Percentiles rank a stretch among this genome's conserved stretches.
Conservation (phyloP, 75 land plant genomes). For the Azolla pinnata region DNA sequence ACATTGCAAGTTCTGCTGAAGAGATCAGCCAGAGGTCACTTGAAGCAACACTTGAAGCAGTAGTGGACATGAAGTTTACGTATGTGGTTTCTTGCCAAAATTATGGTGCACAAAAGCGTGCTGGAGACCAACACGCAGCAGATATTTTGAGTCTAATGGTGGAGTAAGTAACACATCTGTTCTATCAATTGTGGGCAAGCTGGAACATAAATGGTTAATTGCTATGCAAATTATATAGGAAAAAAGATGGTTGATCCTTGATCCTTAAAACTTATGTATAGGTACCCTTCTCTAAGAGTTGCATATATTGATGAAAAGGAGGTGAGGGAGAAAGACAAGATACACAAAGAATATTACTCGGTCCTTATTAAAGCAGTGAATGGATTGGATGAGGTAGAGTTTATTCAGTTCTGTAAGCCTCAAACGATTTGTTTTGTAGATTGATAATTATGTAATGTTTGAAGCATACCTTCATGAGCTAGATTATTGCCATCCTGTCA, state of each 20-base stretch:
- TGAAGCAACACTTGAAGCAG: slow-evolving; percentile 71
- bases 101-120: slow-evolving; percentile 88
- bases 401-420: not conserved
- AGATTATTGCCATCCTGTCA: not conserved
- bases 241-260: not conserved
- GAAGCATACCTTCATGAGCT: not conserved
- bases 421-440: not conserved
- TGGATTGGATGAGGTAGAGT: slow-evolving; percentile 38
- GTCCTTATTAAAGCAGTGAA: slow-evolving; percentile 87
- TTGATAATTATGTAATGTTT: not conserved
- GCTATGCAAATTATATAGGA: not conserved
- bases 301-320: slow-evolving; percentile 98
- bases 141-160: slow-evolving; percentile 95
- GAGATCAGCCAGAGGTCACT: slow-evolving; percentile 83
- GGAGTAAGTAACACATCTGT: slow-evolving; percentile 44
- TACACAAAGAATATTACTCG: slow-evolving; percentile 79
- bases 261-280: slow-evolving; percentile 14
- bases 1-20: slow-evolving; percentile 43
- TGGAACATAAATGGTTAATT: not conserved
- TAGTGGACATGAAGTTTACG: slow-evolving; percentile 97
- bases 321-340: slow-evolving; percentile 58
- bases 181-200: no score
- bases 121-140: slow-evolving; percentile 74
- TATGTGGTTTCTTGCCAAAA: slow-evolving; percentile 95
- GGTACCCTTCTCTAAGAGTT: slow-evolving; percentile 88